phyloP scores from a whole-genome alignment of 2,329 filamentous ascomycete genomes.

The Corinectria fuckeliana region DNA sequence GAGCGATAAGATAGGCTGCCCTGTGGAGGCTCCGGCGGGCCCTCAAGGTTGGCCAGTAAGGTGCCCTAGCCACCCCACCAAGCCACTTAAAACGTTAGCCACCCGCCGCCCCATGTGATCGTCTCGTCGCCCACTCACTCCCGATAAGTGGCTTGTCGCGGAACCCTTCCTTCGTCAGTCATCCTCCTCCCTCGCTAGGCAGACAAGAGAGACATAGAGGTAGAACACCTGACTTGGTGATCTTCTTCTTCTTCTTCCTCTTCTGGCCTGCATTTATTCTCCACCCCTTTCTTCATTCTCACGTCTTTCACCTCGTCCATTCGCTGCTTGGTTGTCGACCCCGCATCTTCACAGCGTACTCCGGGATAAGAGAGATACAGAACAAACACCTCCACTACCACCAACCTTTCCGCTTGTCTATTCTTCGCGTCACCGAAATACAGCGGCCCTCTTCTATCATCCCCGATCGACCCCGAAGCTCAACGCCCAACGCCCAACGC shows the following conservation, averaged over 20 bases:
- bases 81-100: conserved; percentile 16
- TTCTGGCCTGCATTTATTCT: no score
- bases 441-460: background rate
- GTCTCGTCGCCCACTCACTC: conserved; percentile 22
- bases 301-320: background rate
- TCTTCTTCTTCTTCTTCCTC: background rate
- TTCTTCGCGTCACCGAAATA: background rate
- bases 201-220: conserved; percentile 5
- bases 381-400: background rate
- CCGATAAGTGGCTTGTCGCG: conserved; percentile 13
- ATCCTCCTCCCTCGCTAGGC: conserved; percentile 21
- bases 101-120: conserved; percentile 42
- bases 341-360: conserved; percentile 11
- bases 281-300: background rate
- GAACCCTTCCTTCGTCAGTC: conserved; percentile 13
- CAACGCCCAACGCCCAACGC: background rate
- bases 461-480: background rate
- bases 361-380: background rate
- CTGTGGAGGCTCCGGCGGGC: background rate
- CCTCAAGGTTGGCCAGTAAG: conserved; percentile 29
- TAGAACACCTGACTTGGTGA: background rate
- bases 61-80: conserved; percentile 25
- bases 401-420: background rate
- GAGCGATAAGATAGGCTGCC: conserved; percentile 24
- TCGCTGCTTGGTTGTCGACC: background rate